phyloP scores from a whole-genome alignment of 257 asterid genomes.

The Solanum pennellii region DNA sequence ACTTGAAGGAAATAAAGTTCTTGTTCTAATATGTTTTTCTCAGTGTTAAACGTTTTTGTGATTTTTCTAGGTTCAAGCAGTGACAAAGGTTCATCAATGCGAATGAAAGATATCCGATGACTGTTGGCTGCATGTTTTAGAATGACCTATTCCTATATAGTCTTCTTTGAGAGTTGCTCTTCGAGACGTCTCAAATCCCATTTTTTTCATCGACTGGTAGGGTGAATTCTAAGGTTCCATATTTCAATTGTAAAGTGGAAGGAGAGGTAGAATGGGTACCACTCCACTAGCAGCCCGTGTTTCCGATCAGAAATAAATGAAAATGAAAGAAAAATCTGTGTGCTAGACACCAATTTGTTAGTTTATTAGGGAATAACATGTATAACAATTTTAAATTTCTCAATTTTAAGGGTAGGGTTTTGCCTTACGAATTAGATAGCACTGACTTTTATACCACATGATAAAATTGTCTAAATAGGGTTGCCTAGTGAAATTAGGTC shows the following conservation, averaged over 20 bases:
- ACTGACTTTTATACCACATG: neutral
- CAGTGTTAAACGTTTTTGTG: neutral
- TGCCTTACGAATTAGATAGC: neutral
- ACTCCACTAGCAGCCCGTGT: neutral
- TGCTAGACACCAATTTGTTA: too few species aligned
- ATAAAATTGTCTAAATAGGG: neutral
- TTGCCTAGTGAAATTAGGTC: neutral
- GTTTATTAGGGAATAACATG: neutral
- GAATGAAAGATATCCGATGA: neutral
- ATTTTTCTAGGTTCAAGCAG: neutral
- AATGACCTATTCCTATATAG: neutral
- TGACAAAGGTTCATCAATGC: neutral
- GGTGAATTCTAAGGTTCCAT: too few species aligned
- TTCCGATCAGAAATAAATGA: too few species aligned
- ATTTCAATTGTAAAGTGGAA: too few species aligned
- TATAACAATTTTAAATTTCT: neutral
- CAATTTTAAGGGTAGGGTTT: neutral
- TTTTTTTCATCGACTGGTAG: too few species aligned
- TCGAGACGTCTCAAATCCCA: too few species aligned
- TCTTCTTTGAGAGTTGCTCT: too few species aligned
- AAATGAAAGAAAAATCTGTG: too few species aligned
- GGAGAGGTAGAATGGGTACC: neutral
- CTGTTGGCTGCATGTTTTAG: neutral
- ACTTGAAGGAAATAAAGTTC: neutral
- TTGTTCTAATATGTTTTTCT: neutral